A percentile compares a stretch with the other conserved stretches of the same genome.
phyloP scores from a whole-genome alignment of 495 filamentous ascomycete species.

The Elasticomyces elasticus region DNA sequence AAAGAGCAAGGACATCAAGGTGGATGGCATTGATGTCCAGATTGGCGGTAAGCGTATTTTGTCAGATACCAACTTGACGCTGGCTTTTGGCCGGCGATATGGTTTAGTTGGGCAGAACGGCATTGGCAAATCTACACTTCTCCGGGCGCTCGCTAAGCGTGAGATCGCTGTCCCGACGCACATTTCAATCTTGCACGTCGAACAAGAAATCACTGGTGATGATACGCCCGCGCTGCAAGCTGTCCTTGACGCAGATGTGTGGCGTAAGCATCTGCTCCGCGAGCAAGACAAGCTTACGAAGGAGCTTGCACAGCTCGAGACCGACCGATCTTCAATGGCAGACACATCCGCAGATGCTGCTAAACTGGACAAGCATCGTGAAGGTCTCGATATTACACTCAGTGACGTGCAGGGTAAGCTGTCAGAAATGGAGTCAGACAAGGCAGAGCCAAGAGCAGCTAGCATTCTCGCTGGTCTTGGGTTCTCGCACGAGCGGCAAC shows the following conservation, averaged over 20 bases:
- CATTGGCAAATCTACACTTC: slow-evolving; percentile 95
- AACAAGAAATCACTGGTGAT: slow-evolving; percentile 97
- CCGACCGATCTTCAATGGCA: slow-evolving; percentile 66
- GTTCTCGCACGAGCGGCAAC: slow-evolving; percentile 88
- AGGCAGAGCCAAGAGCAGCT: slow-evolving; percentile 87
- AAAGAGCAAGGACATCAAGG: slow-evolving; percentile 99
- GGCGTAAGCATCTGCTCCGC: slow-evolving; percentile 87
- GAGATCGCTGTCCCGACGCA: slow-evolving; percentile 91
- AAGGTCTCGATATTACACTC: slow-evolving; percentile 78
- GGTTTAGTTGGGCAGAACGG: slow-evolving; percentile 98
- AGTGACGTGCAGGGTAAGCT: slow-evolving; percentile 87
- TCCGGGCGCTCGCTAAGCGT: slow-evolving; percentile 83
- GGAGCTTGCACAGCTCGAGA: slow-evolving; percentile 68
- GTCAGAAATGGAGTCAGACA: slow-evolving; percentile 98
- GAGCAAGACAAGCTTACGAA: slow-evolving; percentile 90
- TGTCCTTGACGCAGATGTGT: slow-evolving; percentile 95
- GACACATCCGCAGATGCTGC: slow-evolving; percentile 80
- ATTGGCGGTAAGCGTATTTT: slow-evolving; percentile 85
- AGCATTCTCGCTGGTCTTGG: slow-evolving; percentile 94
- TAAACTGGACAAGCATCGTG: slow-evolving; percentile 72
- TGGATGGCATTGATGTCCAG: slow-evolving; percentile 88
- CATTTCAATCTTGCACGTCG: slow-evolving; percentile 97
- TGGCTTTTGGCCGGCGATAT: slow-evolving; percentile 89
- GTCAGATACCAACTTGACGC: slow-evolving; percentile 75
- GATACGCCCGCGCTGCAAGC: slow-evolving; percentile 93